Base-by-base conservation (phyloP, 345 rosid genomes). In the Populus deltoides region DNA sequence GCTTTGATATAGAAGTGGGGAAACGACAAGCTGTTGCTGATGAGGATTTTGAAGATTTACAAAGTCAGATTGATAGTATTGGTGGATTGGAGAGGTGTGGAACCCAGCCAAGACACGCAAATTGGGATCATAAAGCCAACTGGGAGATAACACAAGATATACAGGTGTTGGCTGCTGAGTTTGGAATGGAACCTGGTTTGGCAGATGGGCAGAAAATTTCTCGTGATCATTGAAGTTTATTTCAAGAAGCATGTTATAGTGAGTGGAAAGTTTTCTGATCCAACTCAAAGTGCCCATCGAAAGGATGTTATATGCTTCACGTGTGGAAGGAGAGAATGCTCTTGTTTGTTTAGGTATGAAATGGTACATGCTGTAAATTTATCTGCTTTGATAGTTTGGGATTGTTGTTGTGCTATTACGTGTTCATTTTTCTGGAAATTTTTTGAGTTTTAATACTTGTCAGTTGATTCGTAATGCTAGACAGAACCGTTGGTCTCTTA, bases 1-100 rank as follows among this genome's bases (percentile, higher is more conserved):
- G 82, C 87, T 82, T 71, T 51, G 90, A 87, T 39, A 3, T 84
- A 41, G 93, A 86, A 81, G 79, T 71, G 71, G 90, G 90, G 39
- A 87, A 90, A 78, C 82, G 88, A 35, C 87, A 81, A 81, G 90
- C 87, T 65, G 89, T 87, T 75, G 91, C 81, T 82, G 87, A 82
- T n/a, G 92, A 87, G 81, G 93, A 91, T 79, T 80, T 90, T n/a
- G 89, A 86, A 73, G 93, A 86, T 61, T 84, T 90, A 68, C 88
- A 84, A 47, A 86, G 80, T 79, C 92, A 88, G 75, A 84, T 84
- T 66, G 90, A 81, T 29, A 80, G 86, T 65, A 79, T 89, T 74
- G 84, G 91, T n/a, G 83, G 89, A 33, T 75, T 87, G 75, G 89
- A 89, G 81, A 81, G 91, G 70, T 86, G 89, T 39, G 83, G 84